Percentiles rank a stretch among this genome's conserved stretches.
These are phyloP conservation scores for Talaromyces islandicus DNA, from an alignment of 2,329 filamentous ascomycete genomes.

Conservation along the genomic window DNA sequence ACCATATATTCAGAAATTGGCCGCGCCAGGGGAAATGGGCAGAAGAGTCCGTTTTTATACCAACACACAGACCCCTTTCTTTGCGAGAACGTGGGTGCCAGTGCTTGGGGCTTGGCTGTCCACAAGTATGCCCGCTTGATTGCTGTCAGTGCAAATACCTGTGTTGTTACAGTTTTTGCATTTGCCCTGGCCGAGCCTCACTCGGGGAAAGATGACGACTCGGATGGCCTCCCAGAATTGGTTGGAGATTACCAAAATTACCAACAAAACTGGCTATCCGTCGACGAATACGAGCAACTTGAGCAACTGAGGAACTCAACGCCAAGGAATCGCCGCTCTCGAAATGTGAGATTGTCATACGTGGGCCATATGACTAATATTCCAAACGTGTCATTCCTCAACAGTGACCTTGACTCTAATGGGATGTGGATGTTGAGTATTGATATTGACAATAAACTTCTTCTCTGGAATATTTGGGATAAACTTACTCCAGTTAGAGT, in stretches of 20 bases:
- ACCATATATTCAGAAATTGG: conserved; percentile 43
- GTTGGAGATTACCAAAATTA: conserved; percentile 14
- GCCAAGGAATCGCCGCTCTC: conserved; percentile 28
- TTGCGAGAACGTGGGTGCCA: conserved; percentile 65
- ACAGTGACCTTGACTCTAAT: conserved; percentile 49
- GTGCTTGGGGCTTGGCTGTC: conserved; percentile 84
- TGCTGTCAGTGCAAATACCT: conserved; percentile 74
- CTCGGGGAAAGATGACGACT: conserved; percentile 15
- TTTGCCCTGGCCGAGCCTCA: conserved; percentile 47
- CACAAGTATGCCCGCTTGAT: conserved; percentile 78
- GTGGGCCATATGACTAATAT: conserved; percentile 47
- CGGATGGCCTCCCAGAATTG: conserved; percentile 12
- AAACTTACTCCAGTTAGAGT: conserved; percentile 20
- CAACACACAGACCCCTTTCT: conserved; percentile 54
- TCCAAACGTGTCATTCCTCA: conserved; percentile 54
- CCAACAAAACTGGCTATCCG: conserved; percentile 29
- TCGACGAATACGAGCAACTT: conserved; percentile 21
- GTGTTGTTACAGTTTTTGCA: conserved; percentile 53
- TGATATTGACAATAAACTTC: conserved; percentile 47
- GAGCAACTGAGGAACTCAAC: conserved; percentile 21
- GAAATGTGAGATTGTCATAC: conserved; percentile 39
- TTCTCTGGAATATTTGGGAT: conserved; percentile 47
- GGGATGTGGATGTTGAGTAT: conserved; percentile 54
- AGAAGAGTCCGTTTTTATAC: conserved; percentile 23
- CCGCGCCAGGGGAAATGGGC: conserved; percentile 15